phyloP scores from a whole-genome alignment of 345 rosid species.

The Aethionema arabicum region DNA sequence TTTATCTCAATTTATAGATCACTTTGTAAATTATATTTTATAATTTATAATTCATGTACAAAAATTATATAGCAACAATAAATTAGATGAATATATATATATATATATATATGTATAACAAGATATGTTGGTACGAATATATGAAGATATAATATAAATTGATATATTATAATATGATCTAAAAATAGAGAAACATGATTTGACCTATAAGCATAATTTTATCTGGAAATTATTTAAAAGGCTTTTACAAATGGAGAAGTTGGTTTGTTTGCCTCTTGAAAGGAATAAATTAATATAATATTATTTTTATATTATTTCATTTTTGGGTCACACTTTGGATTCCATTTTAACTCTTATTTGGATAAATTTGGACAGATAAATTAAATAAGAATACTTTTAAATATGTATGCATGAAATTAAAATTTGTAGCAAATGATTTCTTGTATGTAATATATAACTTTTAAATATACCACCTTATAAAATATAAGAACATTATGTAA shows the following conservation, averaged over 20 bases:
- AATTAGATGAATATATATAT: no score
- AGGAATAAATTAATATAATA: constrained; percentile 5
- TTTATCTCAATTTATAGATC: no score
- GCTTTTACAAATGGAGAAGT: constrained; percentile 5
- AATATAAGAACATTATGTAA: no score
- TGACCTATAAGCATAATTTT: constrained; percentile 23
- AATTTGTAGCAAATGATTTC: no score
- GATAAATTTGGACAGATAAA: neutral
- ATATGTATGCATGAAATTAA: no score
- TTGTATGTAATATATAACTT: no score
- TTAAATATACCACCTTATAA: no score
- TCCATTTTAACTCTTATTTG: constrained; percentile 2
- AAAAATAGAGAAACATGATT: constrained; percentile 29
- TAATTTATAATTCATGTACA: no score
- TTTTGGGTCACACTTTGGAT: constrained; percentile 9
- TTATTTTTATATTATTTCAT: neutral
- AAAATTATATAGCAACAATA: no score
- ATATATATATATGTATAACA: neutral
- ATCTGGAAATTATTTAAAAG: constrained; percentile 20
- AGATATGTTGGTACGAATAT: constrained; percentile 20
- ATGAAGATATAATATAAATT: constrained; percentile 24
- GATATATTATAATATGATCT: constrained; percentile 13
- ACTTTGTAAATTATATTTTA: neutral
- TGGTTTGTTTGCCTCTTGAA: constrained; percentile 16
- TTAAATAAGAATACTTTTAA: no score